Percentiles rank a stretch among this genome's conserved stretches.
These are phyloP conservation scores for Tetrahymena elliotti DNA, from an alignment of 73 alveolate genomes.

Conservation along the genomic window DNA sequence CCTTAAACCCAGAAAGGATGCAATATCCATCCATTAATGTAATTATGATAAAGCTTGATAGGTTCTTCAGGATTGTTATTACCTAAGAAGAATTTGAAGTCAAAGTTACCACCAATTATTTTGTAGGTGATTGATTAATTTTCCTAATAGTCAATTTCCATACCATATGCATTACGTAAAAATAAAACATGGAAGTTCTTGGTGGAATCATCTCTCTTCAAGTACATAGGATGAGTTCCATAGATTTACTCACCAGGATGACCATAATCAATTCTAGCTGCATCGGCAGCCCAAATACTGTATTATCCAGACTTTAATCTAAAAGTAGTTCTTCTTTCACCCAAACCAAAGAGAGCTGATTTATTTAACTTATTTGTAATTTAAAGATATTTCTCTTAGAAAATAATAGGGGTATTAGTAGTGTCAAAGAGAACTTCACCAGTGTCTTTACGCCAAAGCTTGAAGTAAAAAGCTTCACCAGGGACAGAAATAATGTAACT, in stretches of 20 bases:
- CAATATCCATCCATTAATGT: constrained; percentile 48
- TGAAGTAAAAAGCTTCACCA: not conserved
- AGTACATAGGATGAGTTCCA: constrained; percentile 44
- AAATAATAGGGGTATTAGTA: not conserved
- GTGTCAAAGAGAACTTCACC: not conserved
- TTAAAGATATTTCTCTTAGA: not conserved
- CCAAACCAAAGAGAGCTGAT: constrained; percentile 4
- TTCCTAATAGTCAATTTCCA: constrained; percentile 7
- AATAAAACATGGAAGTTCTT: constrained; percentile 12
- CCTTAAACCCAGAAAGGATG: constrained; percentile 80
- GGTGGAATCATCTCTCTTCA: not conserved
- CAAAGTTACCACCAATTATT: constrained; percentile 36
- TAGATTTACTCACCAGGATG: constrained; percentile 12
- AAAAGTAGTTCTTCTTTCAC: constrained; percentile 27
- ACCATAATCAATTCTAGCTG: constrained; percentile 7
- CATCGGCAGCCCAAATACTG: constrained; percentile 41
- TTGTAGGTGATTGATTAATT: constrained; percentile 17
- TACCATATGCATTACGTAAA: constrained; percentile 11
- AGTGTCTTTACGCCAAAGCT: not conserved
- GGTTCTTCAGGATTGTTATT: constrained; percentile 18
- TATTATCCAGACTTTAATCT: constrained; percentile 20
- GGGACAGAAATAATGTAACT: not conserved
- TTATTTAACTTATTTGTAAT: not conserved
- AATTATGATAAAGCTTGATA: constrained; percentile 19
- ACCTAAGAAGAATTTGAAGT: constrained; percentile 24